Conservation (phyloP, 768 basidiomycete genomes). For the Lactifluus echinatus region DNA sequence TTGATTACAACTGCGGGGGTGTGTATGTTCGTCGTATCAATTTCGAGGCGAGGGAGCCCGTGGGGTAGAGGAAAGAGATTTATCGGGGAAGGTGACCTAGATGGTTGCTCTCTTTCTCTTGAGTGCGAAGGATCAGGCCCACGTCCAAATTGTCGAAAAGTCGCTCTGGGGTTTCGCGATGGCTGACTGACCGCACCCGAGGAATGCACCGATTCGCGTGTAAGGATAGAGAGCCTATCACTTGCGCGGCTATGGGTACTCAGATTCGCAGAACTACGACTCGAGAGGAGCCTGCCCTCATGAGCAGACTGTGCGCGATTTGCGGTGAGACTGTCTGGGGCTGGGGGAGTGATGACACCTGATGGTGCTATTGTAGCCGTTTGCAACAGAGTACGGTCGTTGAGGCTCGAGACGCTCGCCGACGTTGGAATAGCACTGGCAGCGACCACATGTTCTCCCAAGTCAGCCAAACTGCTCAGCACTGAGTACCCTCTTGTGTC, state of each 20-base stretch:
- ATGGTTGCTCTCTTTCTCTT: background rate
- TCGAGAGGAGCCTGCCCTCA: background rate
- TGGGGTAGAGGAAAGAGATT: background rate
- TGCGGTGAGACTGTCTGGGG: background rate
- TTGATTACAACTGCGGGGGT: background rate
- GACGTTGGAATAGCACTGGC: slow-evolving; percentile 6
- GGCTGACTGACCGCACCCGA: background rate
- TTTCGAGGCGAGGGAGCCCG: background rate
- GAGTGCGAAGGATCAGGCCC: background rate
- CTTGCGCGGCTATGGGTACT: slow-evolving; percentile 9
- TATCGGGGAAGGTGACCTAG: background rate
- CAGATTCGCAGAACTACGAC: background rate
- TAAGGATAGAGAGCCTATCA: slow-evolving; percentile 2
- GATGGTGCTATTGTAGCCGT: background rate
- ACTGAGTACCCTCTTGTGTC: background rate
- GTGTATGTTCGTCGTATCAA: background rate
- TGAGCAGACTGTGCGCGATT: background rate
- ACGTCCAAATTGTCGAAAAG: slow-evolving; percentile 9
- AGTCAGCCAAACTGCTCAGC: background rate
- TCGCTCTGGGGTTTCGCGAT: background rate
- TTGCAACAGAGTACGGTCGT: background rate
- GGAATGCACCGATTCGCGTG: background rate
- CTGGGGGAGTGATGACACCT: background rate
- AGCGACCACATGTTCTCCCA: background rate
- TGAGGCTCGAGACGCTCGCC: background rate